These are phyloP conservation scores for Metschnikowia koreensis DNA, from an alignment of 805 yeast species.

Conservation along the genomic window DNA sequence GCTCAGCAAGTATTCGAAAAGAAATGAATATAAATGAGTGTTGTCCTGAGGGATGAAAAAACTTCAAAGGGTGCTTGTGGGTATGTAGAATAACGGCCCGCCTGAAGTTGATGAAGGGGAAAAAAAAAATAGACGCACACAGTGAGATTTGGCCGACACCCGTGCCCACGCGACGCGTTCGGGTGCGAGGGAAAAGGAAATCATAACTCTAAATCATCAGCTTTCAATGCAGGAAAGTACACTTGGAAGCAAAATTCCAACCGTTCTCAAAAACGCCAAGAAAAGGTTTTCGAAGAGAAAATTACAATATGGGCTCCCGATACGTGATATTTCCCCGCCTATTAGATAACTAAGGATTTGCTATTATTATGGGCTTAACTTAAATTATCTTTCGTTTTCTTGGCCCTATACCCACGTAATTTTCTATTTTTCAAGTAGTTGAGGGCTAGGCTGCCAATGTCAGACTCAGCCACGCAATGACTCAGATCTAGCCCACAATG, in stretches of 20 bases:
- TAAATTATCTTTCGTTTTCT: neutral
- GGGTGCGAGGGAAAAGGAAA: neutral
- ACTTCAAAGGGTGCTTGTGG: neutral
- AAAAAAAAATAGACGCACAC: neutral
- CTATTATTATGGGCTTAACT: too few species aligned
- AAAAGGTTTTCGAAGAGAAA: too few species aligned
- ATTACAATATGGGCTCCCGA: too few species aligned
- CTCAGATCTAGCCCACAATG: too few species aligned
- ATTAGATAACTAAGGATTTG: too few species aligned
- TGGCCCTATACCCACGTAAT: neutral
- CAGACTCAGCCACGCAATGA: neutral
- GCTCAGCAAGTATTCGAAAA: neutral
- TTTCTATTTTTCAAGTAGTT: too few species aligned
- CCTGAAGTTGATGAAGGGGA: neutral
- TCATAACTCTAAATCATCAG: neutral
- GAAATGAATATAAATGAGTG: neutral
- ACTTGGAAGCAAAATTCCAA: too few species aligned
- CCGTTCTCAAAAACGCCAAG: too few species aligned
- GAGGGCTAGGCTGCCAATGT: neutral
- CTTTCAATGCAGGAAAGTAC: too few species aligned
- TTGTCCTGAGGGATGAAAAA: neutral
- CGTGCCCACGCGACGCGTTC: slow-evolving; percentile 1
- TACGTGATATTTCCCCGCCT: too few species aligned
- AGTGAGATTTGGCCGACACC: neutral
- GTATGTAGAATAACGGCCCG: neutral